These are phyloP conservation scores for Lodderomyces orthopsilosis DNA, from an alignment of 1,139 yeast genomes.

Conservation along the genomic window DNA sequence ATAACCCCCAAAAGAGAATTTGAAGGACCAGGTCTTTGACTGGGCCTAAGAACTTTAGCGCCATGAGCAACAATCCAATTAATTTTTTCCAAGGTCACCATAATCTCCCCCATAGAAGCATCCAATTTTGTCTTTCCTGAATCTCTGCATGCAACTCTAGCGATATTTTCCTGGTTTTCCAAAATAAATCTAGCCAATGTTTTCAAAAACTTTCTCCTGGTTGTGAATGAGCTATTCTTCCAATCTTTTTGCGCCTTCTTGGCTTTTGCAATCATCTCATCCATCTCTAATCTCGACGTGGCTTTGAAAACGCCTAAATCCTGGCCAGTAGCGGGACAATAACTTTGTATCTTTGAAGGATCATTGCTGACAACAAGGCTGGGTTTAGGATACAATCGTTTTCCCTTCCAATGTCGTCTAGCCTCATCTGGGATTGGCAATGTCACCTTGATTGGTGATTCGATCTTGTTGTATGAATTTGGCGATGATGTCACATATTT, in stretches of 20 bases:
- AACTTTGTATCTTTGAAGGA: conserved; percentile 69
- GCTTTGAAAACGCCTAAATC: conserved; percentile 70
- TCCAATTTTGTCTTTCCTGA: conserved; percentile 95
- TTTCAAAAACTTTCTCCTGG: conserved; percentile 66
- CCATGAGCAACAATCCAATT: conserved; percentile 89
- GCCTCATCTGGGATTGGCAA: conserved; percentile 78
- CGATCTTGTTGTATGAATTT: conserved; percentile 42
- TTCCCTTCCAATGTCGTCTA: conserved; percentile 90
- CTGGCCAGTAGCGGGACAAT: conserved; percentile 97
- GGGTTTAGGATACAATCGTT: conserved; percentile 57
- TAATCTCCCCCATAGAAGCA: conserved; percentile 92
- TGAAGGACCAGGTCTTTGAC: conserved; percentile 83
- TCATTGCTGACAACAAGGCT: conserved; percentile 54
- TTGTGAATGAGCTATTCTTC: conserved; percentile 53
- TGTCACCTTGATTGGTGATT: conserved; percentile 49
- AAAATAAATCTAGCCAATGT: conserved; percentile 71
- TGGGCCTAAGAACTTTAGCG: conserved; percentile 63
- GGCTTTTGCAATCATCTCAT: conserved; percentile 55
- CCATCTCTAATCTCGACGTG: conserved; percentile 66
- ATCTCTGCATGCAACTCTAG: conserved; percentile 91
- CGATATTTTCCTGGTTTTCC: conserved; percentile 81
- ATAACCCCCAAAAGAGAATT: conserved; percentile 63
- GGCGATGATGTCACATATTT: conserved; percentile 40
- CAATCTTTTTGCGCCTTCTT: conserved; percentile 59
- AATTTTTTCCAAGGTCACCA: conserved; percentile 89